Conservation (phyloP, 176 grass and related monocot genomes). For the Hsuehochloa calcarea region DNA sequence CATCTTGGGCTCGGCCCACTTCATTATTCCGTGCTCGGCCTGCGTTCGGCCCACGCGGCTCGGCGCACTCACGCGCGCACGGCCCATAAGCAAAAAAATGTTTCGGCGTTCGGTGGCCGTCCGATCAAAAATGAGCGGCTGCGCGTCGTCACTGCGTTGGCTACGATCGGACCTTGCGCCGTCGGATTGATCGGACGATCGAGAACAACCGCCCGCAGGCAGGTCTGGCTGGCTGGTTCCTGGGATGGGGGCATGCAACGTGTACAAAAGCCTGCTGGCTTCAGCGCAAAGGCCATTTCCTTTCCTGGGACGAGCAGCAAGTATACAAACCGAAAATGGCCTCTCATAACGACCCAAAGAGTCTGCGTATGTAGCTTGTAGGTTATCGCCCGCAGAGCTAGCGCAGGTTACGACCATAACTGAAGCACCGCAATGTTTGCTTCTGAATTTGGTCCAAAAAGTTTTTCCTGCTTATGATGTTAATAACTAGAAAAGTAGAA, state of each 20-base stretch:
- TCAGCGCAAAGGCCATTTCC: not conserved
- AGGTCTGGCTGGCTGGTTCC: not conserved
- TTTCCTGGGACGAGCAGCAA: conserved; percentile 37
- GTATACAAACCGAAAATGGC: conserved; percentile 33
- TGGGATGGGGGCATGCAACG: conserved; percentile 43
- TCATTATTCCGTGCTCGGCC: too few relatives aligned
- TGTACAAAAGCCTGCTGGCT: conserved; percentile 20
- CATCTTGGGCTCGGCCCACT: too few relatives aligned
- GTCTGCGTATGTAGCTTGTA: not conserved
- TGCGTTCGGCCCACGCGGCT: too few relatives aligned
- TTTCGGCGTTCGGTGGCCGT: too few relatives aligned
- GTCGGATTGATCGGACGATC: too few relatives aligned
- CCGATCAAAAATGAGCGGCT: too few relatives aligned
- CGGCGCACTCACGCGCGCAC: too few relatives aligned
- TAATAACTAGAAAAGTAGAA: not conserved
- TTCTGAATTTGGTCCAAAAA: not conserved
- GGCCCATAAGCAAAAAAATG: too few relatives aligned
- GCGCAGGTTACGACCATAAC: not conserved
- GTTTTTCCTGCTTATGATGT: not conserved
- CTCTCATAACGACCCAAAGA: conserved; percentile 29
- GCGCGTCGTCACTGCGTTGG: too few relatives aligned
- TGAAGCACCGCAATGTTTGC: not conserved
- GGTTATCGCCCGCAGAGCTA: not conserved
- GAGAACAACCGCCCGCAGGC: too few relatives aligned
- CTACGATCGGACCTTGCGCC: too few relatives aligned